Evolutionary conservation across 163 green algal genomes (phyloP).

Genomic region (Scenedesmus sp.): DNA sequence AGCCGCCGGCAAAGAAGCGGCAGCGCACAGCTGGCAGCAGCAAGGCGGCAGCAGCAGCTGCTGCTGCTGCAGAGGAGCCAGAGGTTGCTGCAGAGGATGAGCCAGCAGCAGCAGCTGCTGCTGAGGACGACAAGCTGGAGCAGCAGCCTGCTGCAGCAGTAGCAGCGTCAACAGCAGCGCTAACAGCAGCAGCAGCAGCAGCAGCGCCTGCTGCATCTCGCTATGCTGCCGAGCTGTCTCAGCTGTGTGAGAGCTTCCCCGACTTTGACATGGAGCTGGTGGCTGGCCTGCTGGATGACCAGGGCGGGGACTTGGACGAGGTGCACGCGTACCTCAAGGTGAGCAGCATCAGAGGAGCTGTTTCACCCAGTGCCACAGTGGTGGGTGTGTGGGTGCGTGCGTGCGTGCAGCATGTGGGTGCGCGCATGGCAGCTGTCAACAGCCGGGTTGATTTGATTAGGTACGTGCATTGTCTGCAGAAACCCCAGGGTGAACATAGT

Average conservation of each 20-base stretch:
- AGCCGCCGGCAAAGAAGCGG: constrained; percentile 22
- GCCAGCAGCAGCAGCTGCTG: neutral
- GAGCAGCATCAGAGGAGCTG: neutral
- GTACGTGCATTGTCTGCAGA: too few relatives aligned
- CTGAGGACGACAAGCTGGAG: neutral
- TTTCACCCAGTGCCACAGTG: neutral
- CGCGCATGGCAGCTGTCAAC: too few relatives aligned
- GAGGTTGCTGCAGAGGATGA: constrained; percentile 44
- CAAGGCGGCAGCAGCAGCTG: constrained; percentile 17
- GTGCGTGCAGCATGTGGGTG: neutral
- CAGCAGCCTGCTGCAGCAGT: neutral
- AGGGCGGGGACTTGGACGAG: constrained; percentile 81
- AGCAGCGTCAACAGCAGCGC: neutral
- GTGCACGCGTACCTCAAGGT: constrained; percentile 69
- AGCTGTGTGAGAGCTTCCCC: constrained; percentile 70
- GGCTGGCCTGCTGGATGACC: constrained; percentile 82
- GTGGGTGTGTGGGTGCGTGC: neutral
- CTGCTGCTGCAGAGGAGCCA: constrained; percentile 25
- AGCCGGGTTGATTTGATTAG: too few relatives aligned
- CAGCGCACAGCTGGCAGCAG: constrained; percentile 14
- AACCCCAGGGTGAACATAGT: too few relatives aligned
- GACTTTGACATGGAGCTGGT: constrained; percentile 84
- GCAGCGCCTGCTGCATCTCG: constrained; percentile 11
- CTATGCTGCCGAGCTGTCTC: constrained; percentile 54
- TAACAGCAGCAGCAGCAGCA: neutral